Evolutionary conservation across 441 rosid genomes (phyloP).

Genomic region (Arabidopsis lyrata): DNA sequence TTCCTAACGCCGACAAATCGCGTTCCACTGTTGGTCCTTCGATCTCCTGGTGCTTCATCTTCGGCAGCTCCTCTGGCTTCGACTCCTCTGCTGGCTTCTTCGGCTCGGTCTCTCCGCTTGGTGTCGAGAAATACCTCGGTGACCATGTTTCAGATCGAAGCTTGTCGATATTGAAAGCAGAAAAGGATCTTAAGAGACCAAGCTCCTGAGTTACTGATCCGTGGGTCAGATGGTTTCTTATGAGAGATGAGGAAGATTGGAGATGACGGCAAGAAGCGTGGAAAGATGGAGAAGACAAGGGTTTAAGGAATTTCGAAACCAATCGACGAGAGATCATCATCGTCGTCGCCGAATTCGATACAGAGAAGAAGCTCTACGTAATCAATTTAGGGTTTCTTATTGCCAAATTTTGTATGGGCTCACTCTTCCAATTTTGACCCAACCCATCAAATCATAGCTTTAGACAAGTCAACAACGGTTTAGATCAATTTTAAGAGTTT

Average conservation of each 20-base stretch:
- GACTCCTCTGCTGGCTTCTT: slow-evolving; percentile 43
- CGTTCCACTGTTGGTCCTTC: slow-evolving; percentile 93
- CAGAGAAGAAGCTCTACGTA: slow-evolving; percentile 11
- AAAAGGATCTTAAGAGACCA: slow-evolving; percentile 35
- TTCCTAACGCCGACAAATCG: slow-evolving; percentile 76
- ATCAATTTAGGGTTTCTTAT: slow-evolving; percentile 21
- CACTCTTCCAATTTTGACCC: background rate
- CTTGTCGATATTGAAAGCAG: slow-evolving; percentile 25
- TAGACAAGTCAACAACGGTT: slow-evolving; percentile 21
- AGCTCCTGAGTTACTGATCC: slow-evolving; percentile 25
- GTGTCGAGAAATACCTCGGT: slow-evolving; percentile 57
- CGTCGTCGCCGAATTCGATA: slow-evolving; percentile 14
- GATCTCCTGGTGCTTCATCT: slow-evolving; percentile 90
- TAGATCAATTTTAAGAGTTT: background rate
- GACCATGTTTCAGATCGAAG: slow-evolving; percentile 39
- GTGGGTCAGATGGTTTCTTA: slow-evolving; percentile 36
- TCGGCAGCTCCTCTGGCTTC: slow-evolving; percentile 52
- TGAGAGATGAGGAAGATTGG: slow-evolving; percentile 21
- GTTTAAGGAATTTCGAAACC: slow-evolving; percentile 38
- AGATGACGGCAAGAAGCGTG: slow-evolving; percentile 6
- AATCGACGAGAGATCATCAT: slow-evolving; percentile 49
- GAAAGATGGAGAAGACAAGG: slow-evolving; percentile 29
- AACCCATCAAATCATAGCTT: background rate
- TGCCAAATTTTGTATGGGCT: slow-evolving; percentile 9
- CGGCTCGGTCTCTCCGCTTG: slow-evolving; percentile 42